Percentiles rank a stretch among this genome's conserved stretches.
Conservation (phyloP, 1,284 basidiomycete genomes). For the Apiotrichum brassicae region DNA sequence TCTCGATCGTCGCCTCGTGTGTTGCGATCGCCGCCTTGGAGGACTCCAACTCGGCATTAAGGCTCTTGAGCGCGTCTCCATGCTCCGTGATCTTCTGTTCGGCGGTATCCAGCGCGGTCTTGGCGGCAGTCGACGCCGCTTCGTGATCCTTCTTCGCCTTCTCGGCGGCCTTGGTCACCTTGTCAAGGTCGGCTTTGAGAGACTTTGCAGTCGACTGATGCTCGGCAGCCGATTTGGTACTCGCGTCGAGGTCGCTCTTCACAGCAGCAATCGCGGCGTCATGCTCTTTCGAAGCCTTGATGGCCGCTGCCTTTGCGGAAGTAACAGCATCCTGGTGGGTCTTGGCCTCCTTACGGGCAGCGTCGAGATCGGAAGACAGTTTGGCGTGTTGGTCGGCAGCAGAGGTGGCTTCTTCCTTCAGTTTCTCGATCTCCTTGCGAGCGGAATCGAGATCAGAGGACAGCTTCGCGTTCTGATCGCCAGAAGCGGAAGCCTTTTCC, state of each 20-base stretch:
- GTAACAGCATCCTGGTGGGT: slow-evolving; percentile 6
- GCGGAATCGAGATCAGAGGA: slow-evolving; percentile 4
- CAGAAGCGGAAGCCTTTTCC: slow-evolving; percentile 11
- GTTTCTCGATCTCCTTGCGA: neutral
- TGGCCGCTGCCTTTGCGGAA: neutral
- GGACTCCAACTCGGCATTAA: neutral
- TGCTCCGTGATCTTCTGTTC: neutral
- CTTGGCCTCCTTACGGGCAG: slow-evolving; percentile 1
- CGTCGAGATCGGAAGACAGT: slow-evolving; percentile 6
- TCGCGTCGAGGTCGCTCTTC: slow-evolving; percentile 1
- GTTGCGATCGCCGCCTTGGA: neutral
- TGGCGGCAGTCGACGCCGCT: neutral
- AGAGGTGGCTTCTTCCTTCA: neutral
- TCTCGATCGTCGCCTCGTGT: neutral
- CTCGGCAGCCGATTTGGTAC: slow-evolving; percentile 2
- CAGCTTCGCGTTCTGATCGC: slow-evolving; percentile 40
- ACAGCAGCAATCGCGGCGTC: neutral
- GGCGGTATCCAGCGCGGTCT: neutral
- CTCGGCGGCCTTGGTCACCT: neutral
- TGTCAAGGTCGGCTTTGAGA: slow-evolving; percentile 5
- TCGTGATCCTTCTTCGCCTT: neutral
- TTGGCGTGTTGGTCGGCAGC: neutral
- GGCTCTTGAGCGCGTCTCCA: neutral
- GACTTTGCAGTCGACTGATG: slow-evolving; percentile 1
- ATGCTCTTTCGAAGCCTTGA: slow-evolving; percentile 1